phyloP scores from a whole-genome alignment of 2,329 filamentous ascomycete species.

The Paecilomyces formosus region DNA sequence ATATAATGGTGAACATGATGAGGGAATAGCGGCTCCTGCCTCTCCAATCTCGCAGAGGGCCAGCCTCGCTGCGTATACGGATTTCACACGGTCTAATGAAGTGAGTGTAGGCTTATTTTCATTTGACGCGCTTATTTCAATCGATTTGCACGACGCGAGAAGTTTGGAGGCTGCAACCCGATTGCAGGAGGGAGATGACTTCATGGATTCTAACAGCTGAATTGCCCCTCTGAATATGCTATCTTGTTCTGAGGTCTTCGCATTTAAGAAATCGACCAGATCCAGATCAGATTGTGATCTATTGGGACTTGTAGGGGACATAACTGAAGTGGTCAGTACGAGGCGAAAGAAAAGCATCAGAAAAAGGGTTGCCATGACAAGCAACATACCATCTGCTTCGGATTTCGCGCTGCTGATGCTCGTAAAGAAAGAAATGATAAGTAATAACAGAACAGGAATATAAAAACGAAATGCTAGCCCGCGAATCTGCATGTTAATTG shows the following conservation, averaged over 20 bases:
- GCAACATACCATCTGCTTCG: neutral
- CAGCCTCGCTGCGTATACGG: constrained; percentile 54
- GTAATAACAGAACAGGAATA: neutral
- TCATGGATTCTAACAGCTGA: constrained; percentile 37
- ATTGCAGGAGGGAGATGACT: constrained; percentile 44
- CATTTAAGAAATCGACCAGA: constrained; percentile 19
- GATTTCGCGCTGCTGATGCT: neutral
- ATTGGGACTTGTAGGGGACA: constrained; percentile 3
- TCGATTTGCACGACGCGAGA: constrained; percentile 46
- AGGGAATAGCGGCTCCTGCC: constrained; percentile 44
- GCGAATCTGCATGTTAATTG: neutral
- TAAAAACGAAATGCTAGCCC: neutral
- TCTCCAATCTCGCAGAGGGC: constrained; percentile 56
- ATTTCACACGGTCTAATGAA: constrained; percentile 40
- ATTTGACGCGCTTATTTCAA: constrained; percentile 30
- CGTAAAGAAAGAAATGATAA: neutral
- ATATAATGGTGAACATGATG: constrained; percentile 44
- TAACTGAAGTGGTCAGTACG: neutral
- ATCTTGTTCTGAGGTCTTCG: constrained; percentile 17
- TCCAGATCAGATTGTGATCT: constrained; percentile 14
- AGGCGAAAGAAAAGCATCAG: neutral
- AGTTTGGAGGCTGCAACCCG: constrained; percentile 46
- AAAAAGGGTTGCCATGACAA: neutral
- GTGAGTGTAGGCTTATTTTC: constrained; percentile 14
- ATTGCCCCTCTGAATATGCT: constrained; percentile 36